Evolutionary conservation across 2,329 filamentous ascomycete genomes (phyloP).

Genomic region (Talaromyces islandicus): DNA sequence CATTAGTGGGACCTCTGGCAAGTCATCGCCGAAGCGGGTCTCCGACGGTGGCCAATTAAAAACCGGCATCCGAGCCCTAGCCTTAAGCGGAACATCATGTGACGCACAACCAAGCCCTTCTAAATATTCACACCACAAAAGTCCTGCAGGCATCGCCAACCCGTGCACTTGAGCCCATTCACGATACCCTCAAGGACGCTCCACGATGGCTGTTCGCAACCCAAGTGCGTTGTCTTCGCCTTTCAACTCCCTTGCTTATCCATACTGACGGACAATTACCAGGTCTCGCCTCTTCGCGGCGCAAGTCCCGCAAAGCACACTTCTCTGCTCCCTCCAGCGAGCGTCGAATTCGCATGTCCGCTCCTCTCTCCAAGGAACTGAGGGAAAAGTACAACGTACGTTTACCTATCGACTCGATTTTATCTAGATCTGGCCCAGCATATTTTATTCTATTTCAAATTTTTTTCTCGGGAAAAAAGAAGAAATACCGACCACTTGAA

Average conservation of each 20-base stretch:
- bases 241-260: background rate
- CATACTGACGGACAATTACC: conserved; percentile 14
- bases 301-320: conserved; percentile 99
- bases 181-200: background rate
- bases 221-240: background rate
- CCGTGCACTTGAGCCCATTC: background rate
- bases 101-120: background rate
- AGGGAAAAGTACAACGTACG: conserved; percentile 98
- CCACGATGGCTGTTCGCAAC: background rate
- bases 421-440: background rate
- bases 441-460: background rate
- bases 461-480: conserved; percentile 4
- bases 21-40: background rate
- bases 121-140: background rate
- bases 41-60: background rate
- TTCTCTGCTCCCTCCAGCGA: conserved; percentile 91
- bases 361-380: conserved; percentile 92
- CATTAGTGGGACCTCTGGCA: background rate
- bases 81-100: background rate
- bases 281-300: conserved; percentile 65
- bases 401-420: background rate
- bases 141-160: background rate
- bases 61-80: background rate
- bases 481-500: background rate
- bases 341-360: conserved; percentile 95